Base-by-base conservation (phyloP, 1,284 basidiomycete genomes). In the Austropuccinia psidii region DNA sequence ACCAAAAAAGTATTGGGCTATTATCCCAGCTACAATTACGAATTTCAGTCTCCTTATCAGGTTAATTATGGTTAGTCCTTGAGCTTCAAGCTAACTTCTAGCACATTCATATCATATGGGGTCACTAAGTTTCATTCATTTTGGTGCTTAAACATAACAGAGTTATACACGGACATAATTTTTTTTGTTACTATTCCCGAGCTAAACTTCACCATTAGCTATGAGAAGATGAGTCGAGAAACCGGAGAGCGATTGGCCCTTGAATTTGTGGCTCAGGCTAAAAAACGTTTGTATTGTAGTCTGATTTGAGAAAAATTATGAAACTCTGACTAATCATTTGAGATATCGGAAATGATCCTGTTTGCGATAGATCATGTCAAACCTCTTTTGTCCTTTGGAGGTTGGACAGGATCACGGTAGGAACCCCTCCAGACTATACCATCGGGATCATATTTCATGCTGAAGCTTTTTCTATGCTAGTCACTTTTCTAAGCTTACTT, bases 161-260 rank as follows among this genome's bases (percentile, higher is more conserved):
- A 39, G 13, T 45, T 60, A 5, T 70, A 70, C 45, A 70, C 55
- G 29, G 68, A 70, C 24, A 29, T 70, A 6, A 15, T 47, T 1
- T 70, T 70, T 60, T 70, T 70, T 21, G 68, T 70, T n/a, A 57
- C 68, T 52, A 57, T 58, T 31, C 66, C 66, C 35, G 37, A 69
- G 27, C 50, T 31, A 9, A 55, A 69, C 41, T 11, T 29, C 13
- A 55, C 66, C 8, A 57, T 69, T 39, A 57, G 31, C 15, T 69
- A 58, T 41, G 50, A 39, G n/a, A n/a, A n/a, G n/a, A n/a, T n/a
- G n/a, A n/a, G n/a, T n/a, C n/a, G n/a, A n/a, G 29, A 47, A 24
- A 43, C 21, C 21, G 50, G 27, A 3, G 66, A 69, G 45, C 24
- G 21, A 21, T 27, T 69, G 6, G 66, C 66, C 19, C 4, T 31